phyloP scores from a whole-genome alignment of 179 eudicot species.

The Actinidia chinensis region DNA sequence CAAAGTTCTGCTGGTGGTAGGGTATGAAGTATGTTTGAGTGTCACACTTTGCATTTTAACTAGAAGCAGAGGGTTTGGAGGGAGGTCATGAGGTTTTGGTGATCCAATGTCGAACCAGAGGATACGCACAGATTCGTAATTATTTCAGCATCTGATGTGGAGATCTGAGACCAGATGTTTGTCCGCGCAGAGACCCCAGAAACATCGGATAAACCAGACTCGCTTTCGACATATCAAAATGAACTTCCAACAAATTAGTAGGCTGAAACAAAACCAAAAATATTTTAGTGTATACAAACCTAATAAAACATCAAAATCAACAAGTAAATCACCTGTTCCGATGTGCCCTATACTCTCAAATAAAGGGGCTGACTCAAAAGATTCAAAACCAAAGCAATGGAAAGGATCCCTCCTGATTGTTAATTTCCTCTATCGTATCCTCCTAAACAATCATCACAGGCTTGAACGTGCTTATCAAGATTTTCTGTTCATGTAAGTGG shows the following conservation, averaged over 20 bases:
- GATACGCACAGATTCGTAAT: slow-evolving; percentile 34
- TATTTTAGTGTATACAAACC: background rate
- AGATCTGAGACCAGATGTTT: slow-evolving; percentile 43
- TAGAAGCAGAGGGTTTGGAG: slow-evolving; percentile 53
- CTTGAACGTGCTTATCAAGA: slow-evolving; percentile 53
- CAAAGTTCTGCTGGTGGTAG: slow-evolving; percentile 83
- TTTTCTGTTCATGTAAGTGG: slow-evolving; percentile 30
- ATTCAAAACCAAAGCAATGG: slow-evolving; percentile 74
- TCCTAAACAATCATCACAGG: slow-evolving; percentile 63
- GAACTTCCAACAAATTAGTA: slow-evolving; percentile 81
- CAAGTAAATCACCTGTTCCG: slow-evolving; percentile 62
- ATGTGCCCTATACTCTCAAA: slow-evolving; percentile 88
- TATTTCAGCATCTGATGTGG: slow-evolving; percentile 49
- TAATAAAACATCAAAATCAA: slow-evolving; percentile 1
- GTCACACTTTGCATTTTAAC: slow-evolving; percentile 39
- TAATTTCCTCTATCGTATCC: slow-evolving; percentile 21
- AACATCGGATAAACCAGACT: slow-evolving; percentile 46
- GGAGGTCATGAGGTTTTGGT: slow-evolving; percentile 44
- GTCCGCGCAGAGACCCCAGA: slow-evolving; percentile 52
- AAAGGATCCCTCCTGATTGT: slow-evolving; percentile 42
- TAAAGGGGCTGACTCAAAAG: slow-evolving; percentile 88
- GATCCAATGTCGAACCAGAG: slow-evolving; percentile 35
- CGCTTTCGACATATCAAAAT: slow-evolving; percentile 78
- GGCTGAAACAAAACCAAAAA: slow-evolving; percentile 39
- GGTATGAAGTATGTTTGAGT: slow-evolving; percentile 46